Evolutionary conservation across 2,329 filamentous ascomycete genomes (phyloP), one percentile per base, ranked within the genome.

Genomic region (Penicillium sp.): DNA sequence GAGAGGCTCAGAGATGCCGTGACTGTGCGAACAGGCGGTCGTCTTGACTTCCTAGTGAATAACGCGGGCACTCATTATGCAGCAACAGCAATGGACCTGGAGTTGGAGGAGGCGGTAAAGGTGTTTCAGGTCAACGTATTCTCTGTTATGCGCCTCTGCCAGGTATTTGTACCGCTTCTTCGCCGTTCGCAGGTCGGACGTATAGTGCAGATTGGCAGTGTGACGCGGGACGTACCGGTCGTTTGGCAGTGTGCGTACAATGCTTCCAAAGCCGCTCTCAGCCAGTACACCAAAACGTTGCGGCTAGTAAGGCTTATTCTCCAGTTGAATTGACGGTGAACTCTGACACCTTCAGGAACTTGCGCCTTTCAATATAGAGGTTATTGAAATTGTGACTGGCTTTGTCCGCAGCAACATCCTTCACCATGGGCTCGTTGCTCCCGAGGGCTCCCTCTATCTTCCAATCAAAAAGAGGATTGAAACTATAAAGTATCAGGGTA

Each of bases 121-220:
- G 41, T 58, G 2, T 58, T 58, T 15, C 55, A 54, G 39, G 39
- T 53, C 49, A 58, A 58, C 22, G 31, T 58, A 3, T 58, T 58
- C 28, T 31, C 55, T 35, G 41, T 58, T 20, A 66, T 66, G 58
- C 62, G 53, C 5, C 50, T 66, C 4, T 64, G 61, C 20, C 63
- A 66, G 52, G 5, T 61, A 2, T 66, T 66, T 14, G 20, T 64
- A 35, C 57, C 62, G 1, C 64, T 65, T 5, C 62, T 66, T 28
- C 55, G 62, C 22, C 54, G 28, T 4, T 58, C 64, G 17, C 39
- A 38, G 4, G 54, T 55, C 7, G 45, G 37, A 12, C 63, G 55
- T 11, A 67, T 67, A 42, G 64, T 65, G 55, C 64, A 67, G 50
- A 63, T 67, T 42, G 63, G 61, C 15, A 67, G 64, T 12, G 64